phyloP scores from a whole-genome alignment of 306 rosid genomes.

The Sicyos baderoa region DNA sequence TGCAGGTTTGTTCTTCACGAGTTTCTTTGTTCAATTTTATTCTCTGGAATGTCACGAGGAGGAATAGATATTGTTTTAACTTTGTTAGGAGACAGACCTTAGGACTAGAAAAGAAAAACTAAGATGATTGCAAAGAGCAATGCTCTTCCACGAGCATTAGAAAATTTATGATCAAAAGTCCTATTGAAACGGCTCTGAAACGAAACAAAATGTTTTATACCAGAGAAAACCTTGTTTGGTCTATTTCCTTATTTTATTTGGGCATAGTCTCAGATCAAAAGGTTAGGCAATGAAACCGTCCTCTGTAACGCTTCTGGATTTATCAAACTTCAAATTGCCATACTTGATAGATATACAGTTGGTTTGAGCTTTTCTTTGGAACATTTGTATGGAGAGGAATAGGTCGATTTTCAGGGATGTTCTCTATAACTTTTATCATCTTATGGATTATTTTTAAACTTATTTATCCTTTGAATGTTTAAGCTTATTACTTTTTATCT shows the following conservation, averaged over 20 bases:
- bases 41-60: background rate
- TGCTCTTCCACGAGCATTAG: background rate
- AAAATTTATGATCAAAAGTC: background rate
- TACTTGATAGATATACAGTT: too few relatives aligned
- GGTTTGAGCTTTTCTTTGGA: too few relatives aligned
- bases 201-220: background rate
- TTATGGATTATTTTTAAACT: too few relatives aligned
- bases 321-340: too few relatives aligned
- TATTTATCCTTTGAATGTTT: too few relatives aligned
- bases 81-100: background rate
- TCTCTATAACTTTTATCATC: too few relatives aligned
- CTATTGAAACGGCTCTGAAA: background rate
- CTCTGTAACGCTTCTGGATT: background rate
- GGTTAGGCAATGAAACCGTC: background rate
- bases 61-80: background rate
- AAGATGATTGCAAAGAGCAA: background rate
- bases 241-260: background rate
- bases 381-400: too few relatives aligned
- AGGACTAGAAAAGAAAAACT: background rate
- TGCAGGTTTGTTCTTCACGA: slow-evolving; percentile 48
- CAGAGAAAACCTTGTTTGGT: background rate
- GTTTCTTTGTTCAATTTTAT: background rate
- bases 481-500: too few relatives aligned
- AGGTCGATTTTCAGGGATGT: too few relatives aligned
- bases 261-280: background rate